phyloP scores from a whole-genome alignment of 176 grass and related monocot species.

The Eremochloa ophiuroides region DNA sequence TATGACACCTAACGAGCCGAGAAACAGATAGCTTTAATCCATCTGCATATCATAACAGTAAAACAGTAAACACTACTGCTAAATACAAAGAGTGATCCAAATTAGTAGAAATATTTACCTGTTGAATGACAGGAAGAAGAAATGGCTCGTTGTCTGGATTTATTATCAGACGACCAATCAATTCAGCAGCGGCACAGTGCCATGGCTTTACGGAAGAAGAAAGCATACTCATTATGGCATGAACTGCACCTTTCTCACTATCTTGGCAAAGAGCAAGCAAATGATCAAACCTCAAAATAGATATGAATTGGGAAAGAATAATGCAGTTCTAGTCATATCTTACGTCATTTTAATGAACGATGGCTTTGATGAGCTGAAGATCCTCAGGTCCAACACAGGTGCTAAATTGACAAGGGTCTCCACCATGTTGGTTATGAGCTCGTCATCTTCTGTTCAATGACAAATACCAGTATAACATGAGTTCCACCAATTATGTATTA shows the following conservation, averaged over 20 bases:
- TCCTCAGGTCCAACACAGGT: constrained; percentile 90
- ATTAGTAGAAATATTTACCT: constrained; percentile 36
- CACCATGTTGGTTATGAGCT: constrained; percentile 96
- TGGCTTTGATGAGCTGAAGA: constrained; percentile 91
- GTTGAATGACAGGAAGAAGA: constrained; percentile 72
- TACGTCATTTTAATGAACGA: constrained; percentile 91
- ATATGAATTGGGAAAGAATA: constrained; percentile 9
- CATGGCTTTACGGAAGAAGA: constrained; percentile 83
- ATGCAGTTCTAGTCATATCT: constrained; percentile 26
- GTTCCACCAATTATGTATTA: not conserved
- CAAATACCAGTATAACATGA: constrained; percentile 28
- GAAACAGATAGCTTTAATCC: constrained; percentile 8
- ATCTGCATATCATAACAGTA: constrained; percentile 9
- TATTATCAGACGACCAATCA: constrained; percentile 92
- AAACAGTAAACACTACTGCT: not conserved
- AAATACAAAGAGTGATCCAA: not conserved
- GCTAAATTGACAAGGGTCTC: constrained; percentile 98
- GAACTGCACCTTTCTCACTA: constrained; percentile 90
- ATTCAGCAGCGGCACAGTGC: constrained; percentile 96
- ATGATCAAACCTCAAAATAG: constrained; percentile 1
- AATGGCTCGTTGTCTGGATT: constrained; percentile 96
- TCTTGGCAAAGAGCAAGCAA: constrained; percentile 13
- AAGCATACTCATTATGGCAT: constrained; percentile 96
- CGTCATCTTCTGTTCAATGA: constrained; percentile 86
- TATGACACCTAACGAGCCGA: not conserved